phyloP scores from a whole-genome alignment of 345 rosid species.

The Sisymbrium altissimum region DNA sequence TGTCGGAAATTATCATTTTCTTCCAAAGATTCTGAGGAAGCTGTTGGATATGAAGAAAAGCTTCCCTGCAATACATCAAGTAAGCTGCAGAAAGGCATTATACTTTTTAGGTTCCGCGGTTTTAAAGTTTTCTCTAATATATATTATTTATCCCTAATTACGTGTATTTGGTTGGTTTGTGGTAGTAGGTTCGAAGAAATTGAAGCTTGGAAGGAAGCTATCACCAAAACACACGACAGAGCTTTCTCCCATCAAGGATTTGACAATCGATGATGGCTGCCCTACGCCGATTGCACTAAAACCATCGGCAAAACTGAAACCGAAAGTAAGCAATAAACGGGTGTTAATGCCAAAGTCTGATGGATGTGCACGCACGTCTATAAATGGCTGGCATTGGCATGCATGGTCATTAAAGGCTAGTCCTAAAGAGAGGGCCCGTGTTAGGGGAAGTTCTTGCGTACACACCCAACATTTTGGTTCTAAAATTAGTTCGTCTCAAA shows the following conservation, averaged over 20 bases:
- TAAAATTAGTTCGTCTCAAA: constrained; percentile 52
- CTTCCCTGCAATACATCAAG: constrained; percentile 30
- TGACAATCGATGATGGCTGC: constrained; percentile 35
- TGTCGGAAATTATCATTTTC: constrained; percentile 33
- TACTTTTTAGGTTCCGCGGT: neutral
- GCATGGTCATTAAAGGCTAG: constrained; percentile 83
- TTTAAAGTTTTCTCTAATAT: neutral
- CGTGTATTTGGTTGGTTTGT: constrained; percentile 20
- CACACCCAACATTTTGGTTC: constrained; percentile 42
- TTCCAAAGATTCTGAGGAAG: constrained; percentile 27
- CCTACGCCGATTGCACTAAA: constrained; percentile 34
- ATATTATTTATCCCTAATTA: constrained; percentile 3
- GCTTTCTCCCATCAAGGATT: constrained; percentile 36
- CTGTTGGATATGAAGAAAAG: constrained; percentile 34
- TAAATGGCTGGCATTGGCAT: constrained; percentile 95
- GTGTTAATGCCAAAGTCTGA: constrained; percentile 58
- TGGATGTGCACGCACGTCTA: constrained; percentile 93
- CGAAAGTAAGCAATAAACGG: constrained; percentile 39
- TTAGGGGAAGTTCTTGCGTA: constrained; percentile 54
- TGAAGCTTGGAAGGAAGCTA: constrained; percentile 52
- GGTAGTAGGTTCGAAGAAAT: constrained; percentile 42
- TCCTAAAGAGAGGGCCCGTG: constrained; percentile 69
- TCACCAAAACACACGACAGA: constrained; percentile 28
- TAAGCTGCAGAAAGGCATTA: constrained; percentile 35
- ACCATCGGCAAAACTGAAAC: constrained; percentile 31